Evolutionary conservation across 2,329 filamentous ascomycete species (phyloP), one percentile per base, ranked within the genome.

Genomic region (Epichloe bromicola): DNA sequence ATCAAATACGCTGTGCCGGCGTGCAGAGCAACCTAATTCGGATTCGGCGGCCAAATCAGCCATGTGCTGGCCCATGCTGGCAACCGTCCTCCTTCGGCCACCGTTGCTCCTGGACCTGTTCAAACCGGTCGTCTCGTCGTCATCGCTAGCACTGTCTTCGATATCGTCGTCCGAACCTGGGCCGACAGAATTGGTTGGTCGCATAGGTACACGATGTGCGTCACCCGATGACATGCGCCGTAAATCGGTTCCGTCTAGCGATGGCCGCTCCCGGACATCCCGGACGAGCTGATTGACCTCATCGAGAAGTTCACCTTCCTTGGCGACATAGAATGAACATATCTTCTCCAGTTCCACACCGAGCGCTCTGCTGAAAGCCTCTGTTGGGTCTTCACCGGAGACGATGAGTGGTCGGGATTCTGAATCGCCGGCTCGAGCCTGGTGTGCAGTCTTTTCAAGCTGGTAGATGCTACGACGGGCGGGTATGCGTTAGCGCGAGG

Each of bases 271-370:
- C 50, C 80, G 79, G 41, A 88, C 79, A 61, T 97, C 91, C 46
- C 75, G 74, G 51, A 91, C 68, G n/a, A 97, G 71, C 37, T 83
- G 78, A 46, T 85, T 80, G 8, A 91, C 80, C 64, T 96, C 91
- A 49, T 84, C 82, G 54, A 85, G 81, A 14, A 98, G 82, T 65
- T 97, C 91, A 23, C 80, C 74, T 68, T 98, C 90, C 67, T 98
- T 98, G 54, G 88, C 70, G 55, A 83, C 78, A 67, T 93, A 97
- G 67, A 98, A 98, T 0, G 85, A 86, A 61, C 81, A 86, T 54
- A 98, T 88, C 74, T 97, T 97, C 63, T 97, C 90, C 48, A 98
- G 72, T 66, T 98, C 93, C 41, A 85, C 78, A 61, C 94, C 88
- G 17, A 98, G 78, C 40, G 89, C 83, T 56, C 82, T 82, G 57